These are phyloP conservation scores for Cyclocybe aegerita DNA, from an alignment of 768 basidiomycete genomes.

Conservation along the genomic window DNA sequence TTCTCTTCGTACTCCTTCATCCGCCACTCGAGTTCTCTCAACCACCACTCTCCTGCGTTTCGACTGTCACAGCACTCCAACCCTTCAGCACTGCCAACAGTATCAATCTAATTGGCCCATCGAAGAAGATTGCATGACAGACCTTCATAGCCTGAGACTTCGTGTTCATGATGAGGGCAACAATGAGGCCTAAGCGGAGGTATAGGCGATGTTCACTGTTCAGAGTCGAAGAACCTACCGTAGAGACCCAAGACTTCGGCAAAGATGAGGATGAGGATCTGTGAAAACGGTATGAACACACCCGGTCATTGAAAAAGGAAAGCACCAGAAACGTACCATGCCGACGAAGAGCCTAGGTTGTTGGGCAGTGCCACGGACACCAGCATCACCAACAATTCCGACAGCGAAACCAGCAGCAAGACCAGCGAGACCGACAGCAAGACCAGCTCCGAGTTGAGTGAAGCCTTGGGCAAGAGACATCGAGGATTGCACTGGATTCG, in stretches of 20 bases:
- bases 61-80: too few relatives aligned
- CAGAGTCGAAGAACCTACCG: conserved; percentile 40
- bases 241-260: conserved; percentile 93
- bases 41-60: too few relatives aligned
- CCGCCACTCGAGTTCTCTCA: too few relatives aligned
- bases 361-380: conserved; percentile 96
- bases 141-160: conserved; percentile 44
- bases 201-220: conserved; percentile 10
- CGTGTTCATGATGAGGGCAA: conserved; percentile 95
- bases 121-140: conserved; percentile 1
- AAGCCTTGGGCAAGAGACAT: conserved; percentile 96
- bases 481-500: conserved; percentile 54
- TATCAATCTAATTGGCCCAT: too few relatives aligned
- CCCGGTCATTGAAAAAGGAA: background rate
- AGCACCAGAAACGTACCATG: conserved; percentile 57
- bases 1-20: too few relatives aligned
- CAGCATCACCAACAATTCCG: conserved; percentile 98
- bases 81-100: too few relatives aligned
- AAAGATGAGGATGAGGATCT: conserved; percentile 98
- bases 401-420: conserved; percentile 96
- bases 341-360: conserved; percentile 93
- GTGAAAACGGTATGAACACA: background rate
- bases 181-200: conserved; percentile 64
- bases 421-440: conserved; percentile 85
- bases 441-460: conserved; percentile 92